A percentile compares a stretch with the other conserved stretches of the same genome.
Conservation (phyloP, 371 early-diverging fungal genomes). For the Massospora cicadina region DNA sequence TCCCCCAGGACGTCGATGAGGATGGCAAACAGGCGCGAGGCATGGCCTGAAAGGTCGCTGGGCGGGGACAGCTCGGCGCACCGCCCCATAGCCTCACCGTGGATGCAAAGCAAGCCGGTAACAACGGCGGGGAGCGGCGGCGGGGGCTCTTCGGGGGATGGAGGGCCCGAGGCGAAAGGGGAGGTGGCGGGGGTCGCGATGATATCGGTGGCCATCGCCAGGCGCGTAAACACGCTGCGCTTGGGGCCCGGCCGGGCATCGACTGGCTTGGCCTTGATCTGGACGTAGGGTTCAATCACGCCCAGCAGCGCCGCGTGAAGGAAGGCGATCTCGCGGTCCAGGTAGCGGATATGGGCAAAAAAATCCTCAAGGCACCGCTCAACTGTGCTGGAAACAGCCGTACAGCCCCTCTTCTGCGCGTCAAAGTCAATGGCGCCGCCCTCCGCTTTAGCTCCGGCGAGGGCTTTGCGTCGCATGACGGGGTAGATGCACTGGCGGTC, state of each 20-base stretch:
- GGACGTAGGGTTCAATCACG: conserved; percentile 17
- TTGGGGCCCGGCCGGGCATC: background rate
- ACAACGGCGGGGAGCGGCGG: conserved; percentile 32
- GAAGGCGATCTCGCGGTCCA: conserved; percentile 51
- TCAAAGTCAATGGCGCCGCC: conserved; percentile 18
- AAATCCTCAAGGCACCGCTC: conserved; percentile 85
- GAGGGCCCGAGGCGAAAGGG: conserved; percentile 12
- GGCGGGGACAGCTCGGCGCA: conserved; percentile 59
- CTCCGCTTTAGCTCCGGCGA: conserved; percentile 2
- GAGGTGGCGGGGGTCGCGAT: background rate
- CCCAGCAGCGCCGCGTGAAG: conserved; percentile 38
- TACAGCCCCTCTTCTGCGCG: conserved; percentile 24
- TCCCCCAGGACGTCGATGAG: conserved; percentile 1
- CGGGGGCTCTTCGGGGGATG: conserved; percentile 19
- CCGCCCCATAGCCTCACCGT: conserved; percentile 67
- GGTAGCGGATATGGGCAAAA: conserved; percentile 76
- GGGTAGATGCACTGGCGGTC: conserved; percentile 16
- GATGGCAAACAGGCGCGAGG: background rate
- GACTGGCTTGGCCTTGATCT: conserved; percentile 1
- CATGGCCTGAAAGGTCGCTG: conserved; percentile 31
- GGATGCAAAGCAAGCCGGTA: conserved; percentile 51
- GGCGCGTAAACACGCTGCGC: conserved; percentile 1
- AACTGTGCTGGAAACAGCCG: conserved; percentile 35
- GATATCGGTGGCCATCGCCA: conserved; percentile 4
- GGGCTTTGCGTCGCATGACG: conserved; percentile 11